phyloP scores from a whole-genome alignment of 164 flowering plant species.

The Buxus sempervirens region DNA sequence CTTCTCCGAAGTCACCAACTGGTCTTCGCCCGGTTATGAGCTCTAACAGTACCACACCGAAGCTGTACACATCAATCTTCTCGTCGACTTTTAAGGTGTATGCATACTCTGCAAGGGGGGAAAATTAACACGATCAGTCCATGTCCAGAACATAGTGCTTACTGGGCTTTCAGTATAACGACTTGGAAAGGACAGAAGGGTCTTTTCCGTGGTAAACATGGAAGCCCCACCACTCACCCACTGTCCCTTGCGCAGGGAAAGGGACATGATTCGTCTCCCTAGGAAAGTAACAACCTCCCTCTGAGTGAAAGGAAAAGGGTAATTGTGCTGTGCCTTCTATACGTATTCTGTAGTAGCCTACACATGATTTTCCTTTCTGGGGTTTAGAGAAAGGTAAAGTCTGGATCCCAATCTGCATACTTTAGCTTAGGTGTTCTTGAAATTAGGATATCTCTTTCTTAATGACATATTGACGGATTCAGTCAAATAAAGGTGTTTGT shows the following conservation, averaged over 20 bases:
- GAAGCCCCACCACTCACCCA: slow-evolving; percentile 1
- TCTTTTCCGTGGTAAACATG: background rate
- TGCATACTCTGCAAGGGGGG: slow-evolving; percentile 55
- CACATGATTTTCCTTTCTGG: slow-evolving; percentile 13
- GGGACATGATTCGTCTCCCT: background rate
- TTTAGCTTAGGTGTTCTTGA: too few relatives aligned
- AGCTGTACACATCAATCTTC: slow-evolving; percentile 84
- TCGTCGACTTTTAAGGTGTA: slow-evolving; percentile 78
- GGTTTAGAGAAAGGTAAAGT: slow-evolving; percentile 24
- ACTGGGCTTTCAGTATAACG: too few relatives aligned
- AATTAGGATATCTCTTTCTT: background rate
- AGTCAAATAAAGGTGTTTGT: slow-evolving; percentile 22
- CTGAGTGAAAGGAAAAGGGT: slow-evolving; percentile 5
- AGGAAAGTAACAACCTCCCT: slow-evolving; percentile 14
- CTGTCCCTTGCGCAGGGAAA: background rate
- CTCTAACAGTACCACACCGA: slow-evolving; percentile 75
- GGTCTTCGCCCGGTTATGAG: slow-evolving; percentile 64
- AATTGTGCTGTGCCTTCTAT: slow-evolving; percentile 6
- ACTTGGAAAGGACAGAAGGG: background rate
- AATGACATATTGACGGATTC: slow-evolving; percentile 12
- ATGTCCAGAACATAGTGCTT: too few relatives aligned
- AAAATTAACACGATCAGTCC: background rate
- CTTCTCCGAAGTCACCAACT: slow-evolving; percentile 72
- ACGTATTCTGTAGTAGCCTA: background rate
- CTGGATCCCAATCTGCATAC: slow-evolving; percentile 23